Base-by-base conservation (phyloP, 371 early-diverging fungal species). In the Basidiobolus heterosporus region DNA sequence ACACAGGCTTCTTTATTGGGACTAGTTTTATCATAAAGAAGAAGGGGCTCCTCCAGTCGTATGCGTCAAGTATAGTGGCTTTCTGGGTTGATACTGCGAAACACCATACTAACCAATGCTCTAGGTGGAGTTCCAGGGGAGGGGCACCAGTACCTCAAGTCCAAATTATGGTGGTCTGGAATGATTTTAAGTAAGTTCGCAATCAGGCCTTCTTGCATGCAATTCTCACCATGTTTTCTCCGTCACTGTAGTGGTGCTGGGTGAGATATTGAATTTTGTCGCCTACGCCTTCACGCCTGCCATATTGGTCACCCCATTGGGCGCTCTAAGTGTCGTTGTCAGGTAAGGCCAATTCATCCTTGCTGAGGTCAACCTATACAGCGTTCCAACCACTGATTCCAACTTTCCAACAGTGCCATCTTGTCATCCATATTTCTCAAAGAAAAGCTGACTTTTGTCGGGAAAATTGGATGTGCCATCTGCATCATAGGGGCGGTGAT, bases 241-340 rank as follows among this genome's bases (percentile, higher is more conserved):
- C 19, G 18, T 18, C 5, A 13, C 15, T 30, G 21, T 46, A 78
- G 79, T 78, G 79, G 67, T 71, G 48, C 48, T 88, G 36, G 96
- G 96, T 11, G 96, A 95, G 61, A 56, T 82, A 20, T 78, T 84
- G 53, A 95, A 95, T 62, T 93, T 95, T 66, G 74, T 87, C 3
- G 96, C 94, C 3, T 95, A 93, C 57, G 78, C 90, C 15, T 92
- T 83, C 64, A 88, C 94, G 14, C 92, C 88, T 2, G 94, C 94
- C 2, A 86, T 95, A 35, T 55, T 93, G 30, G 90, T 95, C 8
- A 93, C 96, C 9, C 94, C 96, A n/a, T 62, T 95, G 23, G 96
- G 96, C 15, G 93, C 91, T 6, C 66, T 93, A 8, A 80, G 81
- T 58, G 97, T 94, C 14, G 76, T 88, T 24, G 70, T 88, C 18